Evolutionary conservation across 2,329 filamentous ascomycete species (phyloP).

Genomic region (Aureobasidium uvarum): DNA sequence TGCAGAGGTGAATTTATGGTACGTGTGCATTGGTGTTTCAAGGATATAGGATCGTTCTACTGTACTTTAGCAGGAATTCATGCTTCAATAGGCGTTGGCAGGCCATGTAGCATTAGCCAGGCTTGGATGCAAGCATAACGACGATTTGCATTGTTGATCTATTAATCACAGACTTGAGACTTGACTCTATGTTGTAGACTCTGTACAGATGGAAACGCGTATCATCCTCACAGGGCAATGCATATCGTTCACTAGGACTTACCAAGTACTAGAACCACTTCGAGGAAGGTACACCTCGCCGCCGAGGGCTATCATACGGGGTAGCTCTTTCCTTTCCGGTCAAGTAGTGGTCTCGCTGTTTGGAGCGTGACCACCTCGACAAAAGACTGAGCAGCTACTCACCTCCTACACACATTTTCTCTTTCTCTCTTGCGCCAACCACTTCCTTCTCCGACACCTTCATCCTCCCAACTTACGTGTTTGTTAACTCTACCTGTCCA

Average conservation of each 20-base stretch:
- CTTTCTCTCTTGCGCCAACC: background rate
- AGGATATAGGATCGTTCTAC: background rate
- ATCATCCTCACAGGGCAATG: background rate
- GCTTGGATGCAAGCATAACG: conserved; percentile 7
- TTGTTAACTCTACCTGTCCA: background rate
- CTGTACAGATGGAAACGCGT: background rate
- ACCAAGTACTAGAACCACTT: background rate
- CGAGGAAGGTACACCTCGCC: background rate
- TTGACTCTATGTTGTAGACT: background rate
- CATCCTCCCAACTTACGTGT: background rate
- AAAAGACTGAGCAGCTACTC: background rate
- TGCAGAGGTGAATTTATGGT: conserved; percentile 31
- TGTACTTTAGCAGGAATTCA: conserved; percentile 13
- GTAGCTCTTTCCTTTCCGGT: background rate
- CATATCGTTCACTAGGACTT: background rate
- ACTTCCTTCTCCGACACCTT: background rate
- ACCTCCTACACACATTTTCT: background rate
- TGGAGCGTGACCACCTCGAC: conserved; percentile 9
- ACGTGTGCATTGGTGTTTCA: conserved; percentile 13
- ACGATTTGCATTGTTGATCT: conserved; percentile 2
- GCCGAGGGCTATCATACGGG: background rate
- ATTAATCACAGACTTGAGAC: conserved; percentile 1
- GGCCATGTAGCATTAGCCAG: conserved; percentile 20
- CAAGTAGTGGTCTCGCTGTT: background rate
- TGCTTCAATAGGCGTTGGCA: background rate